Percentiles rank a stretch among this genome's conserved stretches.
Conservation (phyloP, 495 filamentous ascomycete species). For the Aspergillus steynii region DNA sequence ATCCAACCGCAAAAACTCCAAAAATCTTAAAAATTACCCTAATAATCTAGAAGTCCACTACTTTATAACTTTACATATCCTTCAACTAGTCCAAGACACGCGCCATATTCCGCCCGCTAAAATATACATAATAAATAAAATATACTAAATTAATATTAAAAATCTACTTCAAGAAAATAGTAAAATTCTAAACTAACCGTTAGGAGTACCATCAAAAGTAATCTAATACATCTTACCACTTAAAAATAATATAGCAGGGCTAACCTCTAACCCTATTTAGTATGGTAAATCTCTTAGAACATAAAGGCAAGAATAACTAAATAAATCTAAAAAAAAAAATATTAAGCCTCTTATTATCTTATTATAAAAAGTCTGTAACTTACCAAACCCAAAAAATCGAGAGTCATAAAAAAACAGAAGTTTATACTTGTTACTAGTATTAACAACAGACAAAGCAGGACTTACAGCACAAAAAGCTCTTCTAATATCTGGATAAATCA, state of each 20-base stretch:
- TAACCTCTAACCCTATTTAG: slow-evolving; percentile 30
- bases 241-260: slow-evolving; percentile 34
- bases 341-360: slow-evolving; percentile 11
- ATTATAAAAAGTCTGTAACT: slow-evolving; percentile 8
- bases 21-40: too few species aligned
- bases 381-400: slow-evolving; percentile 34
- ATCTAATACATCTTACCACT: slow-evolving; percentile 34
- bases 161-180: slow-evolving; percentile 17
- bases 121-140: slow-evolving; percentile 31
- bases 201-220: slow-evolving; percentile 31
- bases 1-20: too few species aligned
- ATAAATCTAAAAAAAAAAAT: slow-evolving; percentile 24
- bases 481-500: slow-evolving; percentile 31
- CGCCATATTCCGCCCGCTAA: slow-evolving; percentile 21
- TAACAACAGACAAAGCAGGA: slow-evolving; percentile 22
- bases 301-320: slow-evolving; percentile 34
- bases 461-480: slow-evolving; percentile 31
- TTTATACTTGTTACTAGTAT: slow-evolving; percentile 29
- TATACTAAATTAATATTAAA: slow-evolving; percentile 26
- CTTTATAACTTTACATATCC: slow-evolving; percentile 28
- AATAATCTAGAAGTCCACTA: too few species aligned
- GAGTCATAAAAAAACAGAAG: slow-evolving; percentile 37
- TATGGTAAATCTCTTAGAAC: slow-evolving; percentile 26
- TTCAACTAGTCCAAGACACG: slow-evolving; percentile 27
- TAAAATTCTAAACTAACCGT: slow-evolving; percentile 25